Evolutionary conservation across 139 green algal species (phyloP).

Genomic region (Zygnema cylindricum): DNA sequence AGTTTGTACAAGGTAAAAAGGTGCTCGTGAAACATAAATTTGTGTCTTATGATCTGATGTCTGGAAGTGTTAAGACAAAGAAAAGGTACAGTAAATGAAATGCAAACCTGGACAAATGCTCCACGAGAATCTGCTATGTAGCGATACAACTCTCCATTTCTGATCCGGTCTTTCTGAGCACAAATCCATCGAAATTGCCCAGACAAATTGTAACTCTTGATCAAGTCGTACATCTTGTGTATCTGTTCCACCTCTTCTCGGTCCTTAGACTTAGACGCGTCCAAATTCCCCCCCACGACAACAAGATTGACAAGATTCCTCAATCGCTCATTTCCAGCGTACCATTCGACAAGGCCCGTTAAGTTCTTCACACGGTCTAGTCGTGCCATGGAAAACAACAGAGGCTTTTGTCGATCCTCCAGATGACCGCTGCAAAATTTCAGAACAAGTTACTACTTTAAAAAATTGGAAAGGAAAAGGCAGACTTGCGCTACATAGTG

Average conservation of each 20-base stretch:
- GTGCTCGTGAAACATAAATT: no score
- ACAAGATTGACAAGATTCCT: slow-evolving; percentile 78
- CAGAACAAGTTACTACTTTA: neutral
- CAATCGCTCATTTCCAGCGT: slow-evolving; percentile 68
- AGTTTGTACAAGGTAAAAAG: no score
- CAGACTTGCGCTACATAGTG: neutral
- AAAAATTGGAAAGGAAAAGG: neutral
- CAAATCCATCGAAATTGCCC: slow-evolving; percentile 72
- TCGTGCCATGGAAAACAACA: slow-evolving; percentile 85
- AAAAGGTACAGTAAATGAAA: no score
- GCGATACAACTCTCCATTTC: slow-evolving; percentile 70
- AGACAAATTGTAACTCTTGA: slow-evolving; percentile 72
- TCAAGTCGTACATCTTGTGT: slow-evolving; percentile 75
- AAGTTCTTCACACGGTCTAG: slow-evolving; percentile 89
- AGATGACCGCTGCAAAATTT: slow-evolving; percentile 62
- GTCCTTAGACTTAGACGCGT: slow-evolving; percentile 71
- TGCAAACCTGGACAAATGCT: slow-evolving; percentile 78
- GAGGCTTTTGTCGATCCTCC: slow-evolving; percentile 72
- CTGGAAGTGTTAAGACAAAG: no score
- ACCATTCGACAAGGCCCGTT: slow-evolving; percentile 78
- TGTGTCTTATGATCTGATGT: no score
- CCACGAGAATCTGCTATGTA: slow-evolving; percentile 75
- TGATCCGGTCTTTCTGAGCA: slow-evolving; percentile 73
- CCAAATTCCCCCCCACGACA: slow-evolving; percentile 78
- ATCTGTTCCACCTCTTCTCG: slow-evolving; percentile 74